Evolutionary conservation across 2,329 filamentous ascomycete genomes (phyloP), one percentile per base, ranked within the genome.

Genomic region (Monosporascus sp.): DNA sequence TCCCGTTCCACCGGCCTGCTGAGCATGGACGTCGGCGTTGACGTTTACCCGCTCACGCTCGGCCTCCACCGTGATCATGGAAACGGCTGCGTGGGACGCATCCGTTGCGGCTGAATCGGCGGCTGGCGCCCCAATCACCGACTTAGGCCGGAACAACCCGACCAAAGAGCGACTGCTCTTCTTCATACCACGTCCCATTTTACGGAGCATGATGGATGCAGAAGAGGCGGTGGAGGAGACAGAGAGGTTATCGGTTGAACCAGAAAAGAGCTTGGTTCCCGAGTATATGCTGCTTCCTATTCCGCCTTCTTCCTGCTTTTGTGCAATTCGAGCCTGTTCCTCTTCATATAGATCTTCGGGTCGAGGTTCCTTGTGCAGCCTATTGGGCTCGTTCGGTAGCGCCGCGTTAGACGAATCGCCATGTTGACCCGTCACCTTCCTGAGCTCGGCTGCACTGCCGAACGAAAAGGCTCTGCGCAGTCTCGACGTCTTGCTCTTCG

Each of bases 181-280:
- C 80, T 96, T 97, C 85, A 97, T 88, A n/a, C 93, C 92, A 60
- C 91, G 91, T 52, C 94, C 94, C 94, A 99, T 99, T 76, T 99
- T 99, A 51, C 94, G 86, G 60, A 99, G 88, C 90, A 95, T 95
- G 63, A 95, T 85, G 31, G 91, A 95, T 37, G 90, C 90, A 20
- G 90, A 95, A 7, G 91, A 95, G 20, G 90, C 90, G 9, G 90
- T 95, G 4, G 91, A 95, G 1, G 89, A 93, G 58, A 95, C 91
- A 16, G 91, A 95, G 45, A 99, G 74, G 62, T 97, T 97, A 71
- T 99, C 94, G 0, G 91, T 97, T 5, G 94, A 99, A 16, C 91
- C 88, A 17, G 86, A 83, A 68, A 97, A 97, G 58, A 93, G 82
- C 59, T 88, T 87, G 54, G 88, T 88, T 16, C 91, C 89, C 24